phyloP scores from a whole-genome alignment of 2,329 filamentous ascomycete genomes.

The Byssochlamys sp. region DNA sequence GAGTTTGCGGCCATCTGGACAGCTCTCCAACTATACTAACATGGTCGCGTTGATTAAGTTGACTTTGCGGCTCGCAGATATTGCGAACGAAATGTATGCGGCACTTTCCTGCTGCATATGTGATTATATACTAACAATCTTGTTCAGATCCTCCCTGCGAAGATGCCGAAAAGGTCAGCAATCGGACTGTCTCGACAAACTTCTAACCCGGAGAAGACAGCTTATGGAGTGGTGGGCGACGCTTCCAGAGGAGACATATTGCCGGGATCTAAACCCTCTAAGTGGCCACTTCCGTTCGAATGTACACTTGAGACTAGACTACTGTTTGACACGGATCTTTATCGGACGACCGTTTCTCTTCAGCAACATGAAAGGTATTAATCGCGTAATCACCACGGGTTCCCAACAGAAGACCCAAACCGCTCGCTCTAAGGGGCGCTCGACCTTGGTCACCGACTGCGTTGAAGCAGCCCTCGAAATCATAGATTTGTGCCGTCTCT shows the following conservation, averaged over 20 bases:
- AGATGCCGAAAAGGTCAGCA: slow-evolving; percentile 31
- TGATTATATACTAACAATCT: slow-evolving; percentile 8
- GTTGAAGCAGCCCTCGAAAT: slow-evolving; percentile 45
- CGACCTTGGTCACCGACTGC: slow-evolving; percentile 42
- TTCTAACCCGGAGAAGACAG: slow-evolving; percentile 29
- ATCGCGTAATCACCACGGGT: slow-evolving; percentile 10
- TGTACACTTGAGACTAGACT: slow-evolving; percentile 45
- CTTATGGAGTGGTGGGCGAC: slow-evolving; percentile 36
- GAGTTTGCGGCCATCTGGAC: slow-evolving; percentile 32
- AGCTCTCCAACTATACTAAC: slow-evolving; percentile 37
- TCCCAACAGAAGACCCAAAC: slow-evolving; percentile 20
- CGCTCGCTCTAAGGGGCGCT: slow-evolving; percentile 25
- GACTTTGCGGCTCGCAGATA: slow-evolving; percentile 31
- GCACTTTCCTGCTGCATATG: background rate
- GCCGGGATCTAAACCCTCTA: slow-evolving; percentile 32
- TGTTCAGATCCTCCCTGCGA: slow-evolving; percentile 28
- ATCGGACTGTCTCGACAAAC: slow-evolving; percentile 30
- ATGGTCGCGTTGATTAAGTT: slow-evolving; percentile 41
- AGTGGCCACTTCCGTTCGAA: slow-evolving; percentile 39
- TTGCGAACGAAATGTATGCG: slow-evolving; percentile 32
- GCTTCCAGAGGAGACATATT: slow-evolving; percentile 29
- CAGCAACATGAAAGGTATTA: slow-evolving; percentile 25
- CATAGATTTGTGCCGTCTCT: slow-evolving; percentile 42
- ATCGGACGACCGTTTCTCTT: slow-evolving; percentile 47
- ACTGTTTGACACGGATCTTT: slow-evolving; percentile 46